phyloP scores from a whole-genome alignment of 2,329 filamentous ascomycete species.

The Coniochaeta sp. region DNA sequence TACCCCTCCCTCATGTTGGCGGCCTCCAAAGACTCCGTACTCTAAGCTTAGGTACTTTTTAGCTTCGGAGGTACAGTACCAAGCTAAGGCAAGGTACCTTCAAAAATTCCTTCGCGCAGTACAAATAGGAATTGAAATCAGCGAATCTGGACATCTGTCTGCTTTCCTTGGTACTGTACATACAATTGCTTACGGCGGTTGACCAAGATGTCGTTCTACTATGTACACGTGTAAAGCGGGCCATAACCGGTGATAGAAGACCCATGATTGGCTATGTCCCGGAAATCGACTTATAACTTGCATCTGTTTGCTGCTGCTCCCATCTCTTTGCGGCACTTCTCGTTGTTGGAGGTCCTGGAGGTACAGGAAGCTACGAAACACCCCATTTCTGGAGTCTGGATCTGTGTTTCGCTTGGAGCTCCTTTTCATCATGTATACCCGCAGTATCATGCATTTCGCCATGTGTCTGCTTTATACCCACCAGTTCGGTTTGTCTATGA shows the following conservation, averaged over 20 bases:
- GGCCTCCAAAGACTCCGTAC: neutral
- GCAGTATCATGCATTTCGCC: neutral
- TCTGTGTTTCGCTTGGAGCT: neutral
- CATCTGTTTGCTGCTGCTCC: neutral
- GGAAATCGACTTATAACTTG: neutral
- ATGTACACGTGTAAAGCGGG: neutral
- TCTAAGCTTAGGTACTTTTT: neutral
- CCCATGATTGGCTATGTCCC: neutral
- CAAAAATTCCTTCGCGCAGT: too few relatives aligned
- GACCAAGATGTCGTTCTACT: neutral
- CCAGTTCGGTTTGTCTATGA: neutral
- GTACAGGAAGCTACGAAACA: too few relatives aligned
- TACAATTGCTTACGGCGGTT: neutral
- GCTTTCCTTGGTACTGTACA: neutral
- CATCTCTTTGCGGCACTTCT: neutral
- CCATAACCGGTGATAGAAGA: neutral
- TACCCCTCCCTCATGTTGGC: neutral
- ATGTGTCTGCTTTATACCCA: neutral
- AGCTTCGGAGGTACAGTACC: neutral
- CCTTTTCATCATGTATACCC: neutral
- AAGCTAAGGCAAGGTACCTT: too few relatives aligned
- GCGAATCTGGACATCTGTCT: neutral
- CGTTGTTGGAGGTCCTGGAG: neutral
- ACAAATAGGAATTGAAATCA: neutral
- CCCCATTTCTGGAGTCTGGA: neutral